Base-by-base conservation (phyloP, 2,329 filamentous ascomycete genomes). In the Moelleriella libera region DNA sequence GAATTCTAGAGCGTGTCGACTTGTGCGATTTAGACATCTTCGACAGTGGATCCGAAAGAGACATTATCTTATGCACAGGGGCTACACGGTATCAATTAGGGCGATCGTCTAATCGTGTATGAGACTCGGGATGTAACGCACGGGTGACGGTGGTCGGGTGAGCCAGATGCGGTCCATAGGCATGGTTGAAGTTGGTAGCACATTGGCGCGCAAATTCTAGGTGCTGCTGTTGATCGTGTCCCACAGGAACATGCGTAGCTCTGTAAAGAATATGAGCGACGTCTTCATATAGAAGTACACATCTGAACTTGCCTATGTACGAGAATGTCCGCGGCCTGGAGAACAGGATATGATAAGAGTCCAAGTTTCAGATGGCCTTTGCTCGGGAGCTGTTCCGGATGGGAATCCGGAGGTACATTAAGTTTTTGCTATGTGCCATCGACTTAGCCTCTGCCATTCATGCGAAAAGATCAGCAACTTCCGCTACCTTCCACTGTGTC, bases 1-100 rank as follows among this genome's bases (percentile, higher is more conserved):
- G 68, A 55, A 98, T 94, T 14, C 88, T 77, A 6, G 88, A 94
- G 45, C 75, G 76, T 3, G 76, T 71, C 54, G 85, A 78, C 0
- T 72, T 60, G 56, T 88, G 75, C 1, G 88, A 95, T 65, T 98
- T 98, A 48, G 88, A 95, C 92, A 98, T 98, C 62, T 98, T 98
- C 46, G 77, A 71, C 0, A 63, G 67, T 0, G 92, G 90, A 9
- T 86, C 70, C 46, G 77, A 80, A 28, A 98, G 76, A 14, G 88
- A 94, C 89, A 96, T 97, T 51, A 98, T 76, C 51, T 90, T 80
- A 57, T 84, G 86, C 2, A 85, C 78, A 5, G 85, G 82, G n/a
- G 83, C 83, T 87, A 11, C 37, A 43, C n/a, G 21, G 6, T 6
- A n/a, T 30, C 28, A 5, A 48, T 41, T 9, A 46, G 45, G 41